These are phyloP conservation scores for Rhododendron williamsianum DNA, from an alignment of 148 eudicot genomes.

Conservation along the genomic window DNA sequence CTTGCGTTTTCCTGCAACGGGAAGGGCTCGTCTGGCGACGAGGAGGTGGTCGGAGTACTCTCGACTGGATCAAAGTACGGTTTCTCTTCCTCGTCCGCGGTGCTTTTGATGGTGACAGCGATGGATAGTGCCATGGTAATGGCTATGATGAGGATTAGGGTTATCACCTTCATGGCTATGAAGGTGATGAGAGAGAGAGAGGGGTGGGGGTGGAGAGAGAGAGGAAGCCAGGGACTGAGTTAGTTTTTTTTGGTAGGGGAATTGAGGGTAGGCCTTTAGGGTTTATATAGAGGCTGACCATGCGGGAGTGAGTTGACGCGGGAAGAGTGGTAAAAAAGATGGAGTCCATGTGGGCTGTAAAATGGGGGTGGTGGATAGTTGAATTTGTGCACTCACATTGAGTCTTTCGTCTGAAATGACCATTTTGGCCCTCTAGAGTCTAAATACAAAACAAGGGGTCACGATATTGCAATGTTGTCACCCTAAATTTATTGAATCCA, in stretches of 20 bases:
- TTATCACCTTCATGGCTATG: conserved; percentile 14
- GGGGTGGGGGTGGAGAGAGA: not conserved
- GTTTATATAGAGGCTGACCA: conserved; percentile 19
- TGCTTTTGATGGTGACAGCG: not conserved
- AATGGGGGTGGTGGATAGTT: conserved; percentile 8
- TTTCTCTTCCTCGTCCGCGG: not conserved
- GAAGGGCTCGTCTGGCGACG: not conserved
- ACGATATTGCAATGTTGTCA: not conserved
- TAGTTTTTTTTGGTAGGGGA: not conserved
- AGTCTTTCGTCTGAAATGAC: not conserved
- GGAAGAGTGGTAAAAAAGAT: conserved; percentile 14
- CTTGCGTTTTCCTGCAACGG: not conserved
- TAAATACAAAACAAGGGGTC: not conserved
- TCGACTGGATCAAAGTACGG: not conserved
- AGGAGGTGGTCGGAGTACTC: not conserved
- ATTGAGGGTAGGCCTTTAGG: not conserved
- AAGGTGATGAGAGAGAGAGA: not conserved
- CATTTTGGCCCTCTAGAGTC: not conserved
- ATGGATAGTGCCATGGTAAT: conserved; percentile 26
- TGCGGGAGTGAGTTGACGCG: conserved; percentile 36
- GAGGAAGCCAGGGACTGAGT: not conserved
- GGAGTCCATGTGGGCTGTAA: not conserved
- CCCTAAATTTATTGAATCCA: not conserved
- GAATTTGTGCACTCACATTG: not conserved
- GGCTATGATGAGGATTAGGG: conserved; percentile 23